These are phyloP conservation scores for Maudiozyma barnettii DNA, from an alignment of 805 yeast species.

Conservation along the genomic window DNA sequence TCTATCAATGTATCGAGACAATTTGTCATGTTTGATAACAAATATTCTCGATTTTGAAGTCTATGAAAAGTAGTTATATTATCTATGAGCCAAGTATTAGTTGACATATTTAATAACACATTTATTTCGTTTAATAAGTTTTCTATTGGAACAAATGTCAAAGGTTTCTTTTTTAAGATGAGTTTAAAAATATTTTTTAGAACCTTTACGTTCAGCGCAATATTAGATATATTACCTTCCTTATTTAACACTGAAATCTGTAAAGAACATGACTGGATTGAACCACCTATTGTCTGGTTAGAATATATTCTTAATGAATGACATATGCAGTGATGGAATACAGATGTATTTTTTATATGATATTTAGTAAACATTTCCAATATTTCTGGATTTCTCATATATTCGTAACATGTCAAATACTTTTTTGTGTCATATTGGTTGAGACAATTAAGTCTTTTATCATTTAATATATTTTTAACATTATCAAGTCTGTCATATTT, in stretches of 20 bases:
- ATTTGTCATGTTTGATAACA: conserved; percentile 7
- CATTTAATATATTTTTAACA: conserved; percentile 40
- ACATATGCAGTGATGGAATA: conserved; percentile 9
- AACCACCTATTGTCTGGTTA: neutral
- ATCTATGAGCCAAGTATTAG: neutral
- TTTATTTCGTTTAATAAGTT: conserved; percentile 7
- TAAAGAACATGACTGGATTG: conserved; percentile 6
- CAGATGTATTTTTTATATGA: conserved; percentile 6
- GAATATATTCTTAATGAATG: conserved; percentile 16
- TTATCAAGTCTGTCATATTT: conserved; percentile 61
- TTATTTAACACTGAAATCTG: neutral
- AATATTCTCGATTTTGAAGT: neutral
- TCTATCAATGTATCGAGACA: conserved; percentile 11
- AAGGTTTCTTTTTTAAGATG: conserved; percentile 8
- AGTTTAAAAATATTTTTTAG: conserved; percentile 14
- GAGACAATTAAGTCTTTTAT: conserved; percentile 39
- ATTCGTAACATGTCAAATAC: conserved; percentile 37
- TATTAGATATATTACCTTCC: neutral
- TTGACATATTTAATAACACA: neutral
- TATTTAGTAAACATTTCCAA: conserved; percentile 12
- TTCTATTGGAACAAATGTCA: conserved; percentile 20
- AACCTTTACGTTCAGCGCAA: conserved; percentile 8
- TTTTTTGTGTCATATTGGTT: conserved; percentile 14
- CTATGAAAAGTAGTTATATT: neutral
- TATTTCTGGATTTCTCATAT: conserved; percentile 30